Base-by-base conservation (phyloP, 495 filamentous ascomycete species). In the Tuber brumale region DNA sequence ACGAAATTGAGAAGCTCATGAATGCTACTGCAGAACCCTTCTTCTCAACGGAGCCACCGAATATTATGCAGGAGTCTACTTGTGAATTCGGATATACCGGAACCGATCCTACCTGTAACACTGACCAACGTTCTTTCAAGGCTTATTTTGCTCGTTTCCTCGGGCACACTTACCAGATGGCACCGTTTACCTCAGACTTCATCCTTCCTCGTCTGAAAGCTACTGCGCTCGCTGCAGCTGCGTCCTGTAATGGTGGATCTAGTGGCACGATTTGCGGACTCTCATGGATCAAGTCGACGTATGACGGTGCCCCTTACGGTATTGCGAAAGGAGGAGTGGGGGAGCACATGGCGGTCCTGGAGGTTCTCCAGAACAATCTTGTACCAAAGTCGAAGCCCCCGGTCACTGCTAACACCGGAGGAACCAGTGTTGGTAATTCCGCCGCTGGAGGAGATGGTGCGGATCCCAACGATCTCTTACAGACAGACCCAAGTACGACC, bases 61-160 rank as follows among this genome's bases (percentile, higher is more conserved):
- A 87, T 42, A 86, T 92, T 69, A 91, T 92, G 84, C 89, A 86
- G 73, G 92, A 94, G 82, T 85, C 88, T n/a, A 87, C 89, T 44
- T 91, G 89, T 76, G 90, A 91, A 74, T 70, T 71, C n/a, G 74
- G 76, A 18, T 83, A 85, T 0, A 84, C 85, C 72, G 83, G 86
- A 69, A 88, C 84, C 12, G 0, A 70, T 66, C 41, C 81, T 7
- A 82, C 80, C 37, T 94, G 92, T 85, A 89, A 92, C 79, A 88
- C 89, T 57, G 93, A 95, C 81, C 92, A 94, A 86, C 87, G 88
- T 66, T 92, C 90, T 57, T 97, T 94, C 89, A 97, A 95, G 84
- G 92, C 92, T 46, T 96, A 94, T 85, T 86, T 95, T 23, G 86
- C 92, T 37, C 92, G 94, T 39, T 97, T 93, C 92, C 88, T 97